A percentile compares a stretch with the other conserved stretches of the same genome.
Conservation (phyloP, 257 asterid genomes). For the Fraxinus excelsior region DNA sequence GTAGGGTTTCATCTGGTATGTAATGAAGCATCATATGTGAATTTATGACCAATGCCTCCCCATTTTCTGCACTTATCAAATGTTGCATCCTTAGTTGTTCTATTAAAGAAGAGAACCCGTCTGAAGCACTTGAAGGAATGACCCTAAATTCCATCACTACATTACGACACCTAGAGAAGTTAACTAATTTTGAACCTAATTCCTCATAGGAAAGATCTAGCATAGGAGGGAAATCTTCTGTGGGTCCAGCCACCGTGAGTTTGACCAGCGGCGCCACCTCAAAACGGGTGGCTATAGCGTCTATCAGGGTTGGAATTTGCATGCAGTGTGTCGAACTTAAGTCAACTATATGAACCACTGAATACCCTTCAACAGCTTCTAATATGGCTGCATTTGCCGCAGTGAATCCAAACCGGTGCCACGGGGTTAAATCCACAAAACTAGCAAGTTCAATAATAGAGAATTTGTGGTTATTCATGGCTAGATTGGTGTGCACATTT, state of each 20-base stretch:
- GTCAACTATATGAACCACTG: constrained; percentile 74
- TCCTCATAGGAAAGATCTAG: constrained; percentile 82
- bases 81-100: constrained; percentile 61
- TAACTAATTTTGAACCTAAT: constrained; percentile 63
- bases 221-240: constrained; percentile 75
- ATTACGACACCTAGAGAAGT: constrained; percentile 72
- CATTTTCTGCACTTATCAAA: constrained; percentile 32
- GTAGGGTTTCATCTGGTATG: constrained; percentile 76
- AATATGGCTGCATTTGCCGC: constrained; percentile 82
- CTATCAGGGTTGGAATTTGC: constrained; percentile 94
- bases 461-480: constrained; percentile 56
- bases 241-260: constrained; percentile 68
- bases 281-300: constrained; percentile 56
- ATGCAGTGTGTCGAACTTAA: constrained; percentile 87
- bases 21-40: constrained; percentile 94
- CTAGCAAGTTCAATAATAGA: constrained; percentile 78
- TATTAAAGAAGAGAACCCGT: constrained; percentile 67
- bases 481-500: constrained; percentile 35
- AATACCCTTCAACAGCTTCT: constrained; percentile 69
- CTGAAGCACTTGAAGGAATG: constrained; percentile 50
- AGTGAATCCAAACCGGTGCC: constrained; percentile 94
- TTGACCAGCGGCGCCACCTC: constrained; percentile 67
- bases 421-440: constrained; percentile 92
- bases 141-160: constrained; percentile 65
- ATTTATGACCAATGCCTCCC: constrained; percentile 77